Conservation (phyloP, 2,329 filamentous ascomycete species). For the Trichoderma harzianum region DNA sequence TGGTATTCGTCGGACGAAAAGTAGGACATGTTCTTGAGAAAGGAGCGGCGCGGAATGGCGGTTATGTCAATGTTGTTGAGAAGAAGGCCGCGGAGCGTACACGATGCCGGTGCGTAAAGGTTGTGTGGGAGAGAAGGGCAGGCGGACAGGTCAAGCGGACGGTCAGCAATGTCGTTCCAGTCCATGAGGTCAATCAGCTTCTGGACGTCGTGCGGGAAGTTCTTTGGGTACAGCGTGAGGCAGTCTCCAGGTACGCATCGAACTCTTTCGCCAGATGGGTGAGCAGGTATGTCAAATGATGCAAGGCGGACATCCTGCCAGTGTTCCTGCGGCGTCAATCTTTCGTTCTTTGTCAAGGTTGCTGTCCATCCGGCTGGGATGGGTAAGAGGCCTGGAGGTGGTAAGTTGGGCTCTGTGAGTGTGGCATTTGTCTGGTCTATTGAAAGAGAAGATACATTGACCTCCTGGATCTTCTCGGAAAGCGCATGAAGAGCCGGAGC, state of each 20-base stretch:
- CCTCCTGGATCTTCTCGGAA: neutral
- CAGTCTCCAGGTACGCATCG: slow-evolving; percentile 70
- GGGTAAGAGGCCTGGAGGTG: slow-evolving; percentile 44
- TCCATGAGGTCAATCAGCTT: slow-evolving; percentile 73
- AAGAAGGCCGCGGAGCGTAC: slow-evolving; percentile 71
- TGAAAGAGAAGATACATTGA: neutral
- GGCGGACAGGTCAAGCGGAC: slow-evolving; percentile 52
- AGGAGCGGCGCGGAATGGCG: slow-evolving; percentile 80
- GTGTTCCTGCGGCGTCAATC: slow-evolving; percentile 72
- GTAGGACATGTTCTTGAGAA: slow-evolving; percentile 75
- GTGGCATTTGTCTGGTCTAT: slow-evolving; percentile 20
- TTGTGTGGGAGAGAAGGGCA: slow-evolving; percentile 33
- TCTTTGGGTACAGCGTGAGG: slow-evolving; percentile 80
- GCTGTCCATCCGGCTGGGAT: slow-evolving; percentile 57
- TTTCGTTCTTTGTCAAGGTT: slow-evolving; percentile 60
- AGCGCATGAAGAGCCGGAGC: slow-evolving; percentile 26
- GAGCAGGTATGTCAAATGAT: slow-evolving; percentile 50
- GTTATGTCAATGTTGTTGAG: slow-evolving; percentile 85
- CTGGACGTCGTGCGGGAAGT: slow-evolving; percentile 77
- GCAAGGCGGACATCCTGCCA: slow-evolving; percentile 93
- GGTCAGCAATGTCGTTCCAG: slow-evolving; percentile 73
- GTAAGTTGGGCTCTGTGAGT: slow-evolving; percentile 23
- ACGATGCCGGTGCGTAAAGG: slow-evolving; percentile 38
- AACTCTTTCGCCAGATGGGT: slow-evolving; percentile 23
- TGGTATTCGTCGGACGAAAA: slow-evolving; percentile 72